Evolutionary conservation across 2,329 filamentous ascomycete species (phyloP).

Genomic region (Trichoderma harzianum): DNA sequence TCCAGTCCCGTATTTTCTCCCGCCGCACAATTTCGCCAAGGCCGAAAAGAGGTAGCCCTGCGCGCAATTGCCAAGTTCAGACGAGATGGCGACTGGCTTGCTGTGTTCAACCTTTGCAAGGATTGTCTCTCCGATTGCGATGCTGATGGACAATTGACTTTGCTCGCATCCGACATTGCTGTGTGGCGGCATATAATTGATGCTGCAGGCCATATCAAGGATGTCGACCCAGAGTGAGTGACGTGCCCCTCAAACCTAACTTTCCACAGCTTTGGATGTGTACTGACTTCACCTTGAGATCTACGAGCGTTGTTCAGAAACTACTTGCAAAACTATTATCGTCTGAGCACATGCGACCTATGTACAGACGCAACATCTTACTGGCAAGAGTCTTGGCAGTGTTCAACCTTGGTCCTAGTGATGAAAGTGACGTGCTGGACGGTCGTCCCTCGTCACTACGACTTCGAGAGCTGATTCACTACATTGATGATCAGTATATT

Average conservation of each 20-base stretch:
- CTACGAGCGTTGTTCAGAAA: slow-evolving; percentile 26
- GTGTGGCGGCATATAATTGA: slow-evolving; percentile 40
- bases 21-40: slow-evolving; percentile 42
- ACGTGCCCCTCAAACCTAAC: background rate
- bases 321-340: slow-evolving; percentile 32
- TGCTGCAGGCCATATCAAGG: slow-evolving; percentile 35
- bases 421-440: slow-evolving; percentile 30
- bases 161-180: slow-evolving; percentile 45
- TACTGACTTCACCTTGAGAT: slow-evolving; percentile 18
- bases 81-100: slow-evolving; percentile 39
- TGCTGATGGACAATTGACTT: slow-evolving; percentile 36
- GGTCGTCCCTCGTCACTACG: slow-evolving; percentile 30
- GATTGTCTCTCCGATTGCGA: slow-evolving; percentile 41
- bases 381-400: slow-evolving; percentile 38
- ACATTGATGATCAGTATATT: slow-evolving; percentile 35
- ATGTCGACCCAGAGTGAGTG: slow-evolving; percentile 34
- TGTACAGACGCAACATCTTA: slow-evolving; percentile 40
- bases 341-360: slow-evolving; percentile 32
- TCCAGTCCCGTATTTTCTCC: slow-evolving; percentile 41
- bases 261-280: too few relatives aligned
- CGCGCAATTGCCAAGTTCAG: slow-evolving; percentile 39
- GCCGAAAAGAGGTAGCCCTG: slow-evolving; percentile 47
- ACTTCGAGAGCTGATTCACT: slow-evolving; percentile 34
- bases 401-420: slow-evolving; percentile 33
- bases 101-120: slow-evolving; percentile 42